Percentiles rank a stretch among this genome's conserved stretches.
phyloP scores from a whole-genome alignment of 148 eudicot species.

The Simmondsia chinensis region DNA sequence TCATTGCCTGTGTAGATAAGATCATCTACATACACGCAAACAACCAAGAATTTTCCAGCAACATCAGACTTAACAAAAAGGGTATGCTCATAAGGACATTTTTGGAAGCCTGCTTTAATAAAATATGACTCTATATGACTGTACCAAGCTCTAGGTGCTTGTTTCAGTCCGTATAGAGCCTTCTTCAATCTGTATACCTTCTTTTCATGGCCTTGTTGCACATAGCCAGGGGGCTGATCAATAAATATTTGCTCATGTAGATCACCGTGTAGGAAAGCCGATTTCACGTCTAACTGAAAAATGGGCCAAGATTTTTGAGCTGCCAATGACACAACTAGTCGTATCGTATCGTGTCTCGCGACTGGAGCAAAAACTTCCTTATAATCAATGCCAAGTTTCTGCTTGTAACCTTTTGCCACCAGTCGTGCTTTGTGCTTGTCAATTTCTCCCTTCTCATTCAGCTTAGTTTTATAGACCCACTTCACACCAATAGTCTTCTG shows the following conservation, averaged over 20 bases:
- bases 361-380: constrained; percentile 6
- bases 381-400: constrained; percentile 6
- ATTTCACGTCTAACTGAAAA: constrained; percentile 15
- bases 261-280: constrained; percentile 2
- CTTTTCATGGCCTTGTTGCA: background rate
- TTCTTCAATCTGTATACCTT: constrained; percentile 8
- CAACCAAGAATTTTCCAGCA: constrained; percentile 5
- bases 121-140: constrained; percentile 7
- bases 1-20: constrained; percentile 3
- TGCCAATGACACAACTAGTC: too few relatives aligned
- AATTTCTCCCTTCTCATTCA: constrained; percentile 4
- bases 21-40: constrained; percentile 9
- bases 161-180: constrained; percentile 8
- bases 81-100: too few relatives aligned
- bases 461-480: constrained; percentile 14
- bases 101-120: constrained; percentile 1
- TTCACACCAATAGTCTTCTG: constrained; percentile 10
- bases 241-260: too few relatives aligned
- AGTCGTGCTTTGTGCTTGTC: constrained; percentile 7
- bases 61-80: background rate
- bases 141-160: constrained; percentile 9
- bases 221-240: constrained; percentile 7
- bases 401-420: constrained; percentile 6
- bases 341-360: too few relatives aligned
- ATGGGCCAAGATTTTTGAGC: too few relatives aligned